Base-by-base conservation (phyloP, 768 basidiomycete species). In the Phaeotremella skinneri region DNA sequence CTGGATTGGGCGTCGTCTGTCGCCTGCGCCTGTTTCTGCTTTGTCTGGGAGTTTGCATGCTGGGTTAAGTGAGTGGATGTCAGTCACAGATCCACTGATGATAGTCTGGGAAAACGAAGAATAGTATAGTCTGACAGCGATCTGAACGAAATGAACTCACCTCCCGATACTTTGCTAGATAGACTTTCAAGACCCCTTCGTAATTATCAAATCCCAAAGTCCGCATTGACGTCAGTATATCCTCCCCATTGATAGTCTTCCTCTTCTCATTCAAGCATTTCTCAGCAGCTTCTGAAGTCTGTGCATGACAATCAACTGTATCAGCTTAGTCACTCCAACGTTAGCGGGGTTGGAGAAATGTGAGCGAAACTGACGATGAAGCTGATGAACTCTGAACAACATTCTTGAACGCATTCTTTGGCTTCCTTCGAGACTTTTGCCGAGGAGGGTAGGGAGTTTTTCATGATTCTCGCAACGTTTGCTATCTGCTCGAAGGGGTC, bases 341-440 rank as follows among this genome's bases (percentile, higher is more conserved):
- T 14, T 2, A 45, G n/a, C 21, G 32, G 21, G 29, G 25, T 29
- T 14, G 9, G 27, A 25, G 5, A 30, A 34, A n/a, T 25, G 9
- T 13, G 20, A 31, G 3, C 14, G 13, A 6, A 16, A 74, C 77
- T 49, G 27, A 78, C 77, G 80, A 98, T 91, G 82, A 98, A 98
- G 68, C 86, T 87, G 77, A 98, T 97, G 81, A 96, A 98, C 80
- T 98, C 94, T 42, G 89, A 91, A 56, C 96, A 91, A 78, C 93
- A 96, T 79, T 97, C 94, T 76, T 98, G 94, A 42, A 97, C 91
- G 78, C 90, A 92, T 79, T 98, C 94, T 76, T 98, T 98, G 45
- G 92, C 92, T 78, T 98, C 94, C 77, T 97, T 97, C 6, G 90
- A 89, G 70, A 97, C 94, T 80, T 98, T 98, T 42, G 94, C 90